These are phyloP conservation scores for Lactarius psammicola DNA, from an alignment of 768 basidiomycete species.

Conservation along the genomic window DNA sequence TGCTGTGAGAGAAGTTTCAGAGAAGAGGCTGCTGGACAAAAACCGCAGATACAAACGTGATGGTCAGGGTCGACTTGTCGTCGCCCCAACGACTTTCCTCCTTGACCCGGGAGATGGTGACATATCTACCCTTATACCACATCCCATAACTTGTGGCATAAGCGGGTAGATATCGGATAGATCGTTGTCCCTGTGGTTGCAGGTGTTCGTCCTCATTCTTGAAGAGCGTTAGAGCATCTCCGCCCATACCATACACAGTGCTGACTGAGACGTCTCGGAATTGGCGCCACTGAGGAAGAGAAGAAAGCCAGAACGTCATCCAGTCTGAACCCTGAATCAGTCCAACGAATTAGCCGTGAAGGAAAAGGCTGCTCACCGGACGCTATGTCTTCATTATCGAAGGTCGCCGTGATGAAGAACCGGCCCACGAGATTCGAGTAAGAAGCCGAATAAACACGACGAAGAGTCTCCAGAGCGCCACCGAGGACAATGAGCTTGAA, in stretches of 20 bases:
- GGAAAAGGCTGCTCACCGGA: conserved; percentile 44
- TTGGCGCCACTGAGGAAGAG: conserved; percentile 57
- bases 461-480: conserved; percentile 55
- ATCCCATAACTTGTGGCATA: conserved; percentile 40
- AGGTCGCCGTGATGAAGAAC: conserved; percentile 61
- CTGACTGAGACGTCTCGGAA: conserved; percentile 53
- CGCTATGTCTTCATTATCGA: conserved; percentile 56
- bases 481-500: conserved; percentile 61
- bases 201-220: conserved; percentile 10
- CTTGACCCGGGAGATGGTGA: conserved; percentile 37
- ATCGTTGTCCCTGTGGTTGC: conserved; percentile 16
- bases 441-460: conserved; percentile 44
- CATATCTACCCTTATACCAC: conserved; percentile 46
- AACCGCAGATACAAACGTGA: too few species aligned
- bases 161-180: conserved; percentile 46
- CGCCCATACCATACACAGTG: conserved; percentile 43
- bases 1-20: too few species aligned
- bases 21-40: too few species aligned
- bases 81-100: conserved; percentile 38
- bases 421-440: conserved; percentile 52
- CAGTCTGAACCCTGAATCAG: conserved; percentile 45
- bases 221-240: conserved; percentile 33
- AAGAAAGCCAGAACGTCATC: conserved; percentile 69
- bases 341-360: conserved; percentile 11
- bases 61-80: conserved; percentile 42